These are phyloP conservation scores for Erysimum pusillum DNA, from an alignment of 441 rosid genomes.

Conservation along the genomic window DNA sequence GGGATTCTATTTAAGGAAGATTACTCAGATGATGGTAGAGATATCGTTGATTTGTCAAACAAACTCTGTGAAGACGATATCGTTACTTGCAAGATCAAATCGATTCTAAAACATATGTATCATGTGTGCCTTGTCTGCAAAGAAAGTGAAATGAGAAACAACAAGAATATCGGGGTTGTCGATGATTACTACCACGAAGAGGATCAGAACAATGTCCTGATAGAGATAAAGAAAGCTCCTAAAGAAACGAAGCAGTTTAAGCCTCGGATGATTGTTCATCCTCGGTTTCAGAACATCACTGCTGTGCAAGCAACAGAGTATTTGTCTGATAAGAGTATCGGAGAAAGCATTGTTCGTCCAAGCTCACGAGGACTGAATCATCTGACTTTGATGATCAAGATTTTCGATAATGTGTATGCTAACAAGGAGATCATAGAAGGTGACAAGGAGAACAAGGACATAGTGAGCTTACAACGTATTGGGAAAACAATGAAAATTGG, in stretches of 20 bases:
- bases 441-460: constrained; percentile 85
- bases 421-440: constrained; percentile 89
- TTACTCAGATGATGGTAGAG: background rate
- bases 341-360: constrained; percentile 5
- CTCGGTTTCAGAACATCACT: background rate
- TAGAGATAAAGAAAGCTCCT: background rate
- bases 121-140: background rate
- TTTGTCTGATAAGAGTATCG: background rate
- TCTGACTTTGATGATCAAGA: constrained; percentile 1
- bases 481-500: constrained; percentile 88
- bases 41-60: background rate
- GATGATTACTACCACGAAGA: background rate
- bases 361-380: background rate
- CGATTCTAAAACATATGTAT: background rate
- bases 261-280: constrained; percentile 5
- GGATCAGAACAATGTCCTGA: background rate
- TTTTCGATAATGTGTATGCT: constrained; percentile 78
- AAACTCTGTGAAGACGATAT: background rate
- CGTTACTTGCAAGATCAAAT: background rate
- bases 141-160: background rate
- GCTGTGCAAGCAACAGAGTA: background rate
- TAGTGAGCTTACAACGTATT: constrained; percentile 81
- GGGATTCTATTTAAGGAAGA: constrained; percentile 44
- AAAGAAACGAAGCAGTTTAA: background rate
- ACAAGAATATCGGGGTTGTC: background rate